Evolutionary conservation across 1,284 basidiomycete species (phyloP).

Genomic region (Kalmanozyma brasiliensis): DNA sequence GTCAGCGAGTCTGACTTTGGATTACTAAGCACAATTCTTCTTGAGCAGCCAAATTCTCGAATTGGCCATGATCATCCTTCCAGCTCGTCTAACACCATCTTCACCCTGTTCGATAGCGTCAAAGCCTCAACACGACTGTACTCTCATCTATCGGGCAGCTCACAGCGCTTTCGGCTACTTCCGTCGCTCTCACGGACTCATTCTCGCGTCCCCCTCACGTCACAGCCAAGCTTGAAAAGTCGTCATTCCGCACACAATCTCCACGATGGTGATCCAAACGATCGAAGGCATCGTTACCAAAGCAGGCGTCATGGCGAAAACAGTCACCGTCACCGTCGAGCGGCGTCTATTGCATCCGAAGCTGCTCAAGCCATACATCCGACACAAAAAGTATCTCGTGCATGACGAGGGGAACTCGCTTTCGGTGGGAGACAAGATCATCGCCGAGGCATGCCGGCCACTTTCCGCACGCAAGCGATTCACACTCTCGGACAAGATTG

Average conservation of each 20-base stretch:
- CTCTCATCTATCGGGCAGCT: too few relatives aligned
- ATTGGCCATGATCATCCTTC: background rate
- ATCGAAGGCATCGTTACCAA: slow-evolving; percentile 60
- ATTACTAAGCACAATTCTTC: slow-evolving; percentile 10
- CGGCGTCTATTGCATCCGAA: slow-evolving; percentile 58
- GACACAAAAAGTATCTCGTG: slow-evolving; percentile 64
- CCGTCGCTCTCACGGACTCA: background rate
- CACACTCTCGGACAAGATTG: slow-evolving; percentile 50
- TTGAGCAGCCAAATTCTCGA: background rate
- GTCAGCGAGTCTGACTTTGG: slow-evolving; percentile 3
- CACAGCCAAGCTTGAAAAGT: too few relatives aligned
- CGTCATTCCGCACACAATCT: too few relatives aligned
- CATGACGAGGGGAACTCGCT: slow-evolving; percentile 58
- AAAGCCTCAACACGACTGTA: too few relatives aligned
- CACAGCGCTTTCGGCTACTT: too few relatives aligned
- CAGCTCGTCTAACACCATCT: background rate
- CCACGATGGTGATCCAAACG: slow-evolving; percentile 37
- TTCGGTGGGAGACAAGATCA: slow-evolving; percentile 60
- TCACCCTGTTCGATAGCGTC: background rate
- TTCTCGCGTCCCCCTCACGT: background rate
- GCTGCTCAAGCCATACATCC: slow-evolving; percentile 59
- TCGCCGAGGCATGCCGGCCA: slow-evolving; percentile 59
- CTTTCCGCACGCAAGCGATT: slow-evolving; percentile 63
- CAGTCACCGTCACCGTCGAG: slow-evolving; percentile 62
- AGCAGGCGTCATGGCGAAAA: slow-evolving; percentile 65